Evolutionary conservation across 169 alveolate genomes (phyloP).

Genomic region (Cyclospora cayetanensis): DNA sequence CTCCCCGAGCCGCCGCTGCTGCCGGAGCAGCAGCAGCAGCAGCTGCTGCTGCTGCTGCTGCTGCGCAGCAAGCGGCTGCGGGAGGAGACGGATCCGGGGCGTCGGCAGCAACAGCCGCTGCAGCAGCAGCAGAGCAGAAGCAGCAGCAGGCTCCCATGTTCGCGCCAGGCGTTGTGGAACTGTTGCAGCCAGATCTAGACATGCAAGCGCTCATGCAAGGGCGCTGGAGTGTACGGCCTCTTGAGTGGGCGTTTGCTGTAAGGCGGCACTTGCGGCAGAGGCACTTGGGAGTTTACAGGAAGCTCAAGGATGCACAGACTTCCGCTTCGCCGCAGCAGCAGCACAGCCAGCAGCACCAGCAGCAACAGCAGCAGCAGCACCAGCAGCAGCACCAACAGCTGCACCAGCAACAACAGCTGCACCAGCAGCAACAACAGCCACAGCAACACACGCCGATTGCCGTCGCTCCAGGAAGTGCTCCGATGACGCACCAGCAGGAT

Average conservation of each 20-base stretch:
- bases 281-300: constrained; percentile 28
- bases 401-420: neutral
- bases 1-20: constrained; percentile 13
- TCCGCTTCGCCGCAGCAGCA: neutral
- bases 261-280: constrained; percentile 6
- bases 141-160: constrained; percentile 4
- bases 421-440: neutral
- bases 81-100: neutral
- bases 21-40: neutral
- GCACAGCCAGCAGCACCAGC: neutral
- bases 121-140: neutral
- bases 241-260: constrained; percentile 24
- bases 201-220: constrained; percentile 19
- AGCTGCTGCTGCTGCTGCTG: neutral
- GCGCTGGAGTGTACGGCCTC: constrained; percentile 35
- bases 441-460: neutral
- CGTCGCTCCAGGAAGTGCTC: too few species aligned
- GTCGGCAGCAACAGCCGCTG: neutral
- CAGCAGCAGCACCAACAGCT: neutral
- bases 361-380: neutral
- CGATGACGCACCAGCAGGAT: too few species aligned
- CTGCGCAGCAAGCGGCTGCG: neutral
- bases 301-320: neutral
- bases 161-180: constrained; percentile 4
- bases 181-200: constrained; percentile 35